Conservation (phyloP, 129 eudicot species). For the Cynara cardunculus region DNA sequence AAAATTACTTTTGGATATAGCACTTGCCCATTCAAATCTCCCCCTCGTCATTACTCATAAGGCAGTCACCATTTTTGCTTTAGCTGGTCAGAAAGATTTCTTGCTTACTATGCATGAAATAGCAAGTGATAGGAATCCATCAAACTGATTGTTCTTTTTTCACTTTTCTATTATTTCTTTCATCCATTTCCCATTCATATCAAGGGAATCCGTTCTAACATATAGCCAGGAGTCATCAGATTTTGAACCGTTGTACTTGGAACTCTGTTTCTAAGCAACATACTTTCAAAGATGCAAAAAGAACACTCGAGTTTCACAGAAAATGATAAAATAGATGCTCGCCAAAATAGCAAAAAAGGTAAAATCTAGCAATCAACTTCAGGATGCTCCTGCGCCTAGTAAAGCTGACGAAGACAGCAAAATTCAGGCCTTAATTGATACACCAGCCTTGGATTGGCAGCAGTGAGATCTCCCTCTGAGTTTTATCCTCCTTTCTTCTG, state of each 20-base stretch:
- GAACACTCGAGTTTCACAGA: neutral
- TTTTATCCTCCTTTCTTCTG: too few relatives aligned
- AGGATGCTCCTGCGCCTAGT: slow-evolving; percentile 63
- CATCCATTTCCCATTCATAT: neutral
- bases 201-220: neutral
- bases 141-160: neutral
- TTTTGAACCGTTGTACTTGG: neutral
- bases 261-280: neutral
- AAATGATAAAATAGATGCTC: too few relatives aligned
- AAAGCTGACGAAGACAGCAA: slow-evolving; percentile 88
- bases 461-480: too few relatives aligned
- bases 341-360: neutral
- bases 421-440: too few relatives aligned
- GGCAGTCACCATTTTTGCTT: neutral
- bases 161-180: neutral
- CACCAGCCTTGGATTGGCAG: too few relatives aligned
- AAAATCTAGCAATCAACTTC: slow-evolving; percentile 29
- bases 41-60: neutral
- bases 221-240: neutral
- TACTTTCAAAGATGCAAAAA: neutral
- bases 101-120: neutral
- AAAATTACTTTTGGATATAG: neutral
- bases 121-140: neutral
- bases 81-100: neutral
- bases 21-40: neutral